Percentiles rank a stretch among this genome's conserved stretches.
Evolutionary conservation across 2,329 filamentous ascomycete species (phyloP).

Genomic region (Lojkania enalia): DNA sequence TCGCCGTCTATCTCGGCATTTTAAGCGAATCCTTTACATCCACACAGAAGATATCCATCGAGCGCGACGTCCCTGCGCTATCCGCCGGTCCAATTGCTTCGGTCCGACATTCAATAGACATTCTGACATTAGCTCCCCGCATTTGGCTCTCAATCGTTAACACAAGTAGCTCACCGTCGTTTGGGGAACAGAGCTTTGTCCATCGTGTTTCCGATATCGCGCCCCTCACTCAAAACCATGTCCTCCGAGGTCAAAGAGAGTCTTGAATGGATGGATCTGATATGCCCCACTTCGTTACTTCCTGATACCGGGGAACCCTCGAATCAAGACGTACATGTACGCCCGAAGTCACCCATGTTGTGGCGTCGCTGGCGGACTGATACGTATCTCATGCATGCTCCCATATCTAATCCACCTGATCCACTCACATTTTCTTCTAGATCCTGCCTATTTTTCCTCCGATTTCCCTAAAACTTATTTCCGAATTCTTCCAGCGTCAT

Average conservation of each 20-base stretch:
- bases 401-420: slow-evolving; percentile 24
- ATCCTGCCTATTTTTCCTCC: not conserved
- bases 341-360: not conserved
- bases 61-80: slow-evolving; percentile 9
- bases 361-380: slow-evolving; percentile 17
- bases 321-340: not conserved
- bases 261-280: slow-evolving; percentile 1
- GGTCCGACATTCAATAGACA: slow-evolving; percentile 9
- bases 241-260: slow-evolving; percentile 11
- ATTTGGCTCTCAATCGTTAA: slow-evolving; percentile 14
- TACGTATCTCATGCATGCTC: slow-evolving; percentile 23
- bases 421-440: slow-evolving; percentile 1
- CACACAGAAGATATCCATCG: slow-evolving; percentile 5
- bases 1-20: slow-evolving; percentile 17
- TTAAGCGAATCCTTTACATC: slow-evolving; percentile 7
- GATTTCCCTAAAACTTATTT: too few relatives aligned
- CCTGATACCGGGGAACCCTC: not conserved
- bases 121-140: slow-evolving; percentile 30
- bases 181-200: slow-evolving; percentile 4
- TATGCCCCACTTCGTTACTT: slow-evolving; percentile 5
- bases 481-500: too few relatives aligned
- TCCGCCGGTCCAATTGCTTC: slow-evolving; percentile 16
- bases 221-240: slow-evolving; percentile 12
- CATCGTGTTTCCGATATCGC: slow-evolving; percentile 1
- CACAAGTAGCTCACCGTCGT: slow-evolving; percentile 5